These are phyloP conservation scores for Carex arenaria DNA, from an alignment of 202 grass and related monocot genomes.

Conservation along the genomic window DNA sequence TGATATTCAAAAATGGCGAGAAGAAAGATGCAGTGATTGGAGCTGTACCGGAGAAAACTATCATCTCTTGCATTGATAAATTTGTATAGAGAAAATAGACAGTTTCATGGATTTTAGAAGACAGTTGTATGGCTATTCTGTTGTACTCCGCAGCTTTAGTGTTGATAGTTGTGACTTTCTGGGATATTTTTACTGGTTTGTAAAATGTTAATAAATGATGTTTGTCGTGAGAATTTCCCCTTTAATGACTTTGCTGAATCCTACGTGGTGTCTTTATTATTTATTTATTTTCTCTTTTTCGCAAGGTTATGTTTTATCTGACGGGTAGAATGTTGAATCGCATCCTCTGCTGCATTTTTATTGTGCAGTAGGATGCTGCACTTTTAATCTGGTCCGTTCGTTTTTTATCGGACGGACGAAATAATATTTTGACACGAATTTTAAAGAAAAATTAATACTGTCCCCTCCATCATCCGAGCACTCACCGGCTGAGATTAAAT, in stretches of 20 bases:
- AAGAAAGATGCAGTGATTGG: conserved; percentile 73
- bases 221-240: neutral
- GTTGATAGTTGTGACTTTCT: conserved; percentile 8
- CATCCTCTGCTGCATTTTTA: too few relatives aligned
- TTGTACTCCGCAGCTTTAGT: neutral
- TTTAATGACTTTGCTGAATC: neutral
- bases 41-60: conserved; percentile 59
- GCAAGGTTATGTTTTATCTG: neutral
- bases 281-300: neutral
- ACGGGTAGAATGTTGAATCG: neutral
- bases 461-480: too few relatives aligned
- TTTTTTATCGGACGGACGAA: too few relatives aligned
- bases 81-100: conserved; percentile 31
- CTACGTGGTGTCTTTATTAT: neutral
- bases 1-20: conserved; percentile 84
- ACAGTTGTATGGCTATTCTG: neutral
- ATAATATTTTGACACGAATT: too few relatives aligned
- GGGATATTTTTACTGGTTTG: neutral
- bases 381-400: too few relatives aligned
- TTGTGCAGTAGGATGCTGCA: too few relatives aligned
- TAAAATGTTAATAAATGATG: conserved; percentile 21
- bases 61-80: conserved; percentile 57
- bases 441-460: too few relatives aligned
- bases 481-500: too few relatives aligned
- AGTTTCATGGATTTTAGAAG: conserved; percentile 11